Evolutionary conservation across 352 stramenopile species (phyloP).

Genomic region (Globisporangium spinosum): DNA sequence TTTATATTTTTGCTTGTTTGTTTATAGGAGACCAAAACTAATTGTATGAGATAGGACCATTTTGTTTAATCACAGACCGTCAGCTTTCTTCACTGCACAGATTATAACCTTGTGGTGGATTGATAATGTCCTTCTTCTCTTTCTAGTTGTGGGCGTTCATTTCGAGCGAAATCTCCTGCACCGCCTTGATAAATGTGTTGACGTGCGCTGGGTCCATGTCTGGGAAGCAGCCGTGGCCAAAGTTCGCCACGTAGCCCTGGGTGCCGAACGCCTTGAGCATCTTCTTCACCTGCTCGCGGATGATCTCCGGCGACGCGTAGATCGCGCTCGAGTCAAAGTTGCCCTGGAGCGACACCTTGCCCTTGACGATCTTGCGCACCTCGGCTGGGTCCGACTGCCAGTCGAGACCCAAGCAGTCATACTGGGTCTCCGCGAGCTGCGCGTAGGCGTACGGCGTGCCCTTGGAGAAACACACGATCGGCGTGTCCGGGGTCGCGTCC

Average conservation of each 20-base stretch:
- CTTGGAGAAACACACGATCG: conserved; percentile 86
- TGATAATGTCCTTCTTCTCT: not conserved
- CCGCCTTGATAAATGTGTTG: conserved; percentile 93
- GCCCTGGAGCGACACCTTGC: conserved; percentile 82
- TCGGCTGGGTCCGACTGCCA: conserved; percentile 91
- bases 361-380: conserved; percentile 76
- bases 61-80: not conserved
- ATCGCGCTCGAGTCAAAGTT: conserved; percentile 92
- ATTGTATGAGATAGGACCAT: not conserved
- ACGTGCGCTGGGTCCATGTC: conserved; percentile 94
- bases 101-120: not conserved
- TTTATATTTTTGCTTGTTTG: not conserved
- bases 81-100: not conserved
- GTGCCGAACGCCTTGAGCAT: conserved; percentile 94
- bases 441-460: conserved; percentile 79
- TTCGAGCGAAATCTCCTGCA: conserved; percentile 92
- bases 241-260: conserved; percentile 96
- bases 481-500: conserved; percentile 53
- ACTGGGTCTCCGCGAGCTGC: conserved; percentile 76
- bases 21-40: not conserved
- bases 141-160: conserved; percentile 59
- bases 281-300: conserved; percentile 86
- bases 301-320: conserved; percentile 82
- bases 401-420: conserved; percentile 94
- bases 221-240: conserved; percentile 96